Conservation (phyloP, 306 rosid species). For the Psophocarpus tetragonolobus region DNA sequence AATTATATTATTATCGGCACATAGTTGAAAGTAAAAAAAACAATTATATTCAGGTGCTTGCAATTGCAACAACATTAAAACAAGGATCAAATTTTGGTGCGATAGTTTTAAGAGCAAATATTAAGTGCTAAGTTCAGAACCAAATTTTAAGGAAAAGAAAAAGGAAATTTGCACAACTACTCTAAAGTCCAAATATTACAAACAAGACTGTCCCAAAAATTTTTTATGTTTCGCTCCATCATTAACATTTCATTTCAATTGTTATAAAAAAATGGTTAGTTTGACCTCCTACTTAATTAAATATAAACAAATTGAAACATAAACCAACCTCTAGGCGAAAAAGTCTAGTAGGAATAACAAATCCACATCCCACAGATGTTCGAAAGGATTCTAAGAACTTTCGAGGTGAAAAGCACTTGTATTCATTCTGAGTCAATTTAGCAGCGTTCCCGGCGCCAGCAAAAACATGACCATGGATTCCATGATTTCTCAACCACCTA, state of each 20-base stretch:
- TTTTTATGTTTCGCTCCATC: background rate
- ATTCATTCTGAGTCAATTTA: slow-evolving; percentile 81
- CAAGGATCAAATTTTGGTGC: slow-evolving; percentile 13
- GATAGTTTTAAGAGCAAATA: background rate
- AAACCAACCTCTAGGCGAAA: slow-evolving; percentile 90
- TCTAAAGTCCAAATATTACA: background rate
- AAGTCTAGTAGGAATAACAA: slow-evolving; percentile 81
- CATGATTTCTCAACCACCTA: slow-evolving; percentile 84
- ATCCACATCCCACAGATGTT: slow-evolving; percentile 81
- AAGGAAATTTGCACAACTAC: background rate
- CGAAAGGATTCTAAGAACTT: slow-evolving; percentile 80
- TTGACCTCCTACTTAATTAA: slow-evolving; percentile 2
- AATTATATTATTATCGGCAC: slow-evolving; percentile 1
- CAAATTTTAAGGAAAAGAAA: background rate
- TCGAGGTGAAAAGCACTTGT: slow-evolving; percentile 57
- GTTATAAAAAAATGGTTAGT: background rate
- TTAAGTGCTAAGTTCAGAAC: background rate
- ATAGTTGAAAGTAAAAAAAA: background rate
- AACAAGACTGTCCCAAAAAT: slow-evolving; percentile 18
- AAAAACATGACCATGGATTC: slow-evolving; percentile 91
- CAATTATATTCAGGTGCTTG: background rate
- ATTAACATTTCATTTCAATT: background rate
- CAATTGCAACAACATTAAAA: slow-evolving; percentile 2
- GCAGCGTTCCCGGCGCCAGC: slow-evolving; percentile 91
- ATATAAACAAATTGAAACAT: slow-evolving; percentile 23